Conservation (phyloP, 2,329 filamentous ascomycete species). For the Aspergillus pseudotamarii region DNA sequence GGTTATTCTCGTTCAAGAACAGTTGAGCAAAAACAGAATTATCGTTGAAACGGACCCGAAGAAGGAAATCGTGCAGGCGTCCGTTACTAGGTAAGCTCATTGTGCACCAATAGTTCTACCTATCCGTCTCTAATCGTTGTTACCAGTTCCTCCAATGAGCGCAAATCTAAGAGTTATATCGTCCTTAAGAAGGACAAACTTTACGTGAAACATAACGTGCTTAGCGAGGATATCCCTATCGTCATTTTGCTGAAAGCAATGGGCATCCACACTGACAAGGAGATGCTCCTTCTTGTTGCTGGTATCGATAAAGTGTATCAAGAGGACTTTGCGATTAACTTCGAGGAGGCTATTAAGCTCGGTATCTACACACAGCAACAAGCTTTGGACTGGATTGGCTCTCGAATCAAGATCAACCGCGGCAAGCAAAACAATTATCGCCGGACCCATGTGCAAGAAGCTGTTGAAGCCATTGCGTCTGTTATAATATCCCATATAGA, state of each 20-base stretch:
- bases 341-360: slow-evolving; percentile 84
- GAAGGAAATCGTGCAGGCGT: slow-evolving; percentile 91
- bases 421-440: slow-evolving; percentile 58
- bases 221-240: slow-evolving; percentile 92
- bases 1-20: slow-evolving; percentile 97
- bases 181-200: slow-evolving; percentile 91
- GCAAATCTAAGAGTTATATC: slow-evolving; percentile 97
- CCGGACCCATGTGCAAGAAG: slow-evolving; percentile 85
- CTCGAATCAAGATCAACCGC: slow-evolving; percentile 83
- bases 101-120: not conserved
- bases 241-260: slow-evolving; percentile 91
- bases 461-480: slow-evolving; percentile 86
- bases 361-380: slow-evolving; percentile 92
- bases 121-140: slow-evolving; percentile 16
- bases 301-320: slow-evolving; percentile 87
- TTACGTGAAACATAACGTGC: slow-evolving; percentile 85
- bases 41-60: slow-evolving; percentile 93
- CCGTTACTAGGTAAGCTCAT: slow-evolving; percentile 68
- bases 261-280: slow-evolving; percentile 90
- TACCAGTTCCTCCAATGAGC: slow-evolving; percentile 89
- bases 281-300: slow-evolving; percentile 88
- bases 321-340: slow-evolving; percentile 93
- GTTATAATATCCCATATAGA: slow-evolving; percentile 94
- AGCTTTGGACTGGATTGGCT: slow-evolving; percentile 88
- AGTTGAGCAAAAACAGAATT: slow-evolving; percentile 97